Base-by-base conservation (phyloP, 1,284 basidiomycete species). In the Acaromyces ingoldii region DNA sequence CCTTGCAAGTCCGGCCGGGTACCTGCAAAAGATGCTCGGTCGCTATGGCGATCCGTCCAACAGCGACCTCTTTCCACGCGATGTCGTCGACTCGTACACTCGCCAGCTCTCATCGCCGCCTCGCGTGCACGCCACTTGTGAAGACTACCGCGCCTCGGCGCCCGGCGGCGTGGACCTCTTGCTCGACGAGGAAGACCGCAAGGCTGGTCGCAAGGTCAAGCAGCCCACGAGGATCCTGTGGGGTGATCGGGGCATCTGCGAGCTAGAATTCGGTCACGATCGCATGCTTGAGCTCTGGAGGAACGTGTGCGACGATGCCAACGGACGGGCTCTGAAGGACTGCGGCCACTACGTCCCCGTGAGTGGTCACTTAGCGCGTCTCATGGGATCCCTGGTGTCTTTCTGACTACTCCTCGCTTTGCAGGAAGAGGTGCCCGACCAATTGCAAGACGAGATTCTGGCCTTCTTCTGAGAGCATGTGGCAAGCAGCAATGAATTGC, bases 341-440 rank as follows among this genome's bases (percentile, higher is more conserved):
- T 63, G 72, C 34, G 76, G 76, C n/a, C 77, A 78, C 63, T 77
- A 77, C 52, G 64, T 78, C 4, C 71, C 76, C 2, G 77, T n/a
- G n/a, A n/a, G n/a, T n/a, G n/a, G n/a, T n/a, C n/a, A n/a, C n/a
- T n/a, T n/a, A n/a, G n/a, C n/a, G n/a, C n/a, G n/a, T n/a, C n/a
- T n/a, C n/a, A n/a, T n/a, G n/a, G n/a, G n/a, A n/a, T n/a, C n/a
- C n/a, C n/a, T n/a, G n/a, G n/a, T n/a, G n/a, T n/a, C n/a, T n/a
- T n/a, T n/a, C n/a, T n/a, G n/a, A n/a, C n/a, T n/a, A n/a, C n/a
- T n/a, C n/a, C n/a, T n/a, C n/a, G n/a, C n/a, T n/a, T n/a, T n/a
- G n/a, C n/a, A n/a, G 77, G 45, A 75, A 77, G 42, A 45, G 34
- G 2, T 28, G 3, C 42, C 42, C 5, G 34, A 28, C 5, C 29